Base-by-base conservation (phyloP, 139 green algal species). In the Raphidocelis subcapitata region DNA sequence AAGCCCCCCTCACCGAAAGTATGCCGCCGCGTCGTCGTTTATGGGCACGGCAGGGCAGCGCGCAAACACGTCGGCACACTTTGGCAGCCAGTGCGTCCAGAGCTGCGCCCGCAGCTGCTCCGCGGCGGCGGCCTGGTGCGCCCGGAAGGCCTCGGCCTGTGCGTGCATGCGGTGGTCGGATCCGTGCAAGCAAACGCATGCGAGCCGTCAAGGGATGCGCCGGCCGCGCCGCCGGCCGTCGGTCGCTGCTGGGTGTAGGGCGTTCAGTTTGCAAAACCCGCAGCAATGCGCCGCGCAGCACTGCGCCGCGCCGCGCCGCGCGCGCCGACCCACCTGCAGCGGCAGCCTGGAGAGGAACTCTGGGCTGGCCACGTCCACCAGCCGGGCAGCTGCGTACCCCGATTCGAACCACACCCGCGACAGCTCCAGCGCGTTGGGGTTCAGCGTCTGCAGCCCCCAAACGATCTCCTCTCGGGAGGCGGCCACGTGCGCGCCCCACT, bases 401-500 rank as follows among this genome's bases (percentile, higher is more conserved):
- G 69, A 64, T 46, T 54, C 65, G 37, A 82, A 65, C 90, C 90
- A 95, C 54, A 93, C 74, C 32, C 59, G 65, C 20, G 66, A 76
- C 29, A 95, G 82, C 79, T 91, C 85, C 29, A 91, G 75, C 31
- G 86, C 87, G 61, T 93, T 91, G 21, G 76, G 84, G 60, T 46
- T 84, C 8, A 93, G 82, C 32, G 88, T 92, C 81, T 95, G 90
- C 64, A 95, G 78, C 29, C 82, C 90, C 86, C 86, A 92, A 3
- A 84, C 90, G 64, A 95, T 82, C 74, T 91, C 81, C 77, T 88
- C 82, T 8, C 84, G 73, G 18, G 69, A 57, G 5, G 62, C 54
- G 46, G 87, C 79, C 47, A 91, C 82, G 49, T 83, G 69, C 5
- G 70, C 67, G 54, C 74, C 67, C 88, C 88, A 93, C 55, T 62